phyloP scores from a whole-genome alignment of 495 filamentous ascomycete genomes.

The Hypoxylon trugodes region DNA sequence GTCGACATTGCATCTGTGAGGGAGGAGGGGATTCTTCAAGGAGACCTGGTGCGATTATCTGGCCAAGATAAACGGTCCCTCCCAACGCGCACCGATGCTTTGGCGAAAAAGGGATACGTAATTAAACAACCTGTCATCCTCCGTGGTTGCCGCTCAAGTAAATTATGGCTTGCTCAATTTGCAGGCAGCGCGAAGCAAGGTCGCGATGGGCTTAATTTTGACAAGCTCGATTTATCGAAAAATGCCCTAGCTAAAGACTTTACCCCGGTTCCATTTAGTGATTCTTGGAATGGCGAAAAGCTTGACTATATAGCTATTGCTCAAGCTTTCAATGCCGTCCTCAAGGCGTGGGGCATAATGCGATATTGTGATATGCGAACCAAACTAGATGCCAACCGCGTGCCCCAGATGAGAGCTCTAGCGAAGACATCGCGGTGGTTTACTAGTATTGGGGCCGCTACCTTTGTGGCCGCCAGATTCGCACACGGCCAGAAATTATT shows the following conservation, averaged over 20 bases:
- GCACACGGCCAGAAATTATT: conserved; percentile 54
- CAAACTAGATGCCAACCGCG: conserved; percentile 64
- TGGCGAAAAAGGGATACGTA: conserved; percentile 83
- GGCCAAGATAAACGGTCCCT: conserved; percentile 91
- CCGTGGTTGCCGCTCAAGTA: conserved; percentile 72
- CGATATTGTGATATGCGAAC: conserved; percentile 68
- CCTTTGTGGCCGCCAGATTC: conserved; percentile 70
- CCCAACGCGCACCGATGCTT: conserved; percentile 77
- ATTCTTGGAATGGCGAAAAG: conserved; percentile 59
- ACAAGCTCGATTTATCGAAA: conserved; percentile 44
- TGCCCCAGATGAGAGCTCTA: conserved; percentile 72
- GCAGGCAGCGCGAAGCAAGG: conserved; percentile 45
- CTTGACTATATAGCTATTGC: conserved; percentile 61
- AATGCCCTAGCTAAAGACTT: conserved; percentile 50
- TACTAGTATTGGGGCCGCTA: conserved; percentile 72
- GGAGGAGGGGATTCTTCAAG: conserved; percentile 77
- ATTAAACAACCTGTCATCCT: conserved; percentile 76
- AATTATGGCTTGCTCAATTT: conserved; percentile 62
- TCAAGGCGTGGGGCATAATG: conserved; percentile 58
- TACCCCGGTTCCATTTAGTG: conserved; percentile 55
- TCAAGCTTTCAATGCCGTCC: conserved; percentile 56
- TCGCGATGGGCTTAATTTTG: conserved; percentile 36
- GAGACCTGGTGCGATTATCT: conserved; percentile 75
- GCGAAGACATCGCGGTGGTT: conserved; percentile 74
- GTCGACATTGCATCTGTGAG: conserved; percentile 81